A percentile compares a stretch with the other conserved stretches of the same genome.
Evolutionary conservation across 2,329 filamentous ascomycete genomes (phyloP).

Genomic region (Neofusicoccum kwambonambiense): DNA sequence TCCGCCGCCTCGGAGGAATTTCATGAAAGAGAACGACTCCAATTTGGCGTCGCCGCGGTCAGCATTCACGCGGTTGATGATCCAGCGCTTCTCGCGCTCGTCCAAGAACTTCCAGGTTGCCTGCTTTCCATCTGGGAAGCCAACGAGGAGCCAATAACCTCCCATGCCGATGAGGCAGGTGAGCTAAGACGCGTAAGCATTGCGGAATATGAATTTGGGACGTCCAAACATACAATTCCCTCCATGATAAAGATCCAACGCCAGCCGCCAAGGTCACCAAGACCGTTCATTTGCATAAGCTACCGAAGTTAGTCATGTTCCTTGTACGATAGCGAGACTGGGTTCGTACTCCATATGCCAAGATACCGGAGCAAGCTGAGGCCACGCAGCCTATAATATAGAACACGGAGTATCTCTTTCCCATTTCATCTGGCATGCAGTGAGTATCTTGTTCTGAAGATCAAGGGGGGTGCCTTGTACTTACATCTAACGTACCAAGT

Average conservation of each 20-base stretch:
- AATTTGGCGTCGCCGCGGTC: slow-evolving; percentile 54
- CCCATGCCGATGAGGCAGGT: slow-evolving; percentile 41
- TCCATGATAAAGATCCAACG: slow-evolving; percentile 50
- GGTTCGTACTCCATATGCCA: slow-evolving; percentile 59
- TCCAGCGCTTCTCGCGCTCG: slow-evolving; percentile 47
- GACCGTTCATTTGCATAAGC: slow-evolving; percentile 63
- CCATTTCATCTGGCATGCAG: slow-evolving; percentile 53
- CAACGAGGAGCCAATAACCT: slow-evolving; percentile 45
- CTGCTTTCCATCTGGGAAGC: slow-evolving; percentile 46
- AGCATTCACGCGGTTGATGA: slow-evolving; percentile 52
- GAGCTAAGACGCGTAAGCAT: slow-evolving; percentile 21
- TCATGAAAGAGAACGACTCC: slow-evolving; percentile 48
- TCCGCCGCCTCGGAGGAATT: slow-evolving; percentile 47
- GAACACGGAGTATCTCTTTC: slow-evolving; percentile 67
- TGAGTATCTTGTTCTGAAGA: background rate
- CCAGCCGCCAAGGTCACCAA: slow-evolving; percentile 47
- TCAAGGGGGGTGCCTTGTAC: background rate
- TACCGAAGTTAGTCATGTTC: slow-evolving; percentile 23
- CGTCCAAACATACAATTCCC: slow-evolving; percentile 22
- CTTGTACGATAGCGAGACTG: background rate
- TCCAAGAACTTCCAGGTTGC: slow-evolving; percentile 46
- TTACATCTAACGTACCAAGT: slow-evolving; percentile 49
- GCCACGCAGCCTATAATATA: slow-evolving; percentile 68
- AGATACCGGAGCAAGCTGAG: slow-evolving; percentile 64
- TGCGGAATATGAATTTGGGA: background rate